Conservation (phyloP, 257 asterid genomes). For the Solanum sitiens region DNA sequence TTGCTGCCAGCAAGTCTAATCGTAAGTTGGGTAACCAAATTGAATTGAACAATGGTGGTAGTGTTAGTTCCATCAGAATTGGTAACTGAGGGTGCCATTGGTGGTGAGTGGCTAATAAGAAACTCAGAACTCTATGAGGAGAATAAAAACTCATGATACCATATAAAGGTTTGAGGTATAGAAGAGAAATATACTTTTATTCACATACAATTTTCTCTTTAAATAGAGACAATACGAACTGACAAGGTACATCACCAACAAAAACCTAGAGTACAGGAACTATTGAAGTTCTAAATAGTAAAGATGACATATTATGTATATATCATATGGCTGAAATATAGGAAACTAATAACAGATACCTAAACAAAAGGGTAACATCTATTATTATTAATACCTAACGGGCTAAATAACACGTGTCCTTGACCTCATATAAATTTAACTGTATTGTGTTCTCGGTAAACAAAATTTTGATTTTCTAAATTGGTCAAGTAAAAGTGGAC, state of each 20-base stretch:
- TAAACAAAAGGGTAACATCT: neutral
- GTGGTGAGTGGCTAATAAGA: neutral
- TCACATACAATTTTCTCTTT: neutral
- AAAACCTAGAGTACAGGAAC: neutral
- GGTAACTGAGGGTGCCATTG: neutral
- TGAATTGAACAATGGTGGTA: neutral
- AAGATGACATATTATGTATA: neutral
- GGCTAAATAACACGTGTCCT: neutral
- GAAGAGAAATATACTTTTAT: neutral
- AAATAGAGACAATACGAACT: neutral
- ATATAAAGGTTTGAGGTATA: neutral
- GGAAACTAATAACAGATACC: neutral
- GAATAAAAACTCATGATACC: neutral
- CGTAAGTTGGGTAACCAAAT: neutral
- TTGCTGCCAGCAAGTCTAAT: neutral
- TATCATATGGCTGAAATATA: neutral
- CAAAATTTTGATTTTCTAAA: neutral
- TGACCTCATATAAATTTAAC: neutral
- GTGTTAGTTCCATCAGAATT: neutral
- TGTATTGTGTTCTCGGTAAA: neutral
- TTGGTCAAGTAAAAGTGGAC: neutral
- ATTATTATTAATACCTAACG: neutral
- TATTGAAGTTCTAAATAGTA: neutral
- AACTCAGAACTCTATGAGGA: neutral
- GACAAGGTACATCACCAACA: neutral